These are phyloP conservation scores for Globisporangium paddicum DNA, from an alignment of 352 stramenopile species.

Conservation along the genomic window DNA sequence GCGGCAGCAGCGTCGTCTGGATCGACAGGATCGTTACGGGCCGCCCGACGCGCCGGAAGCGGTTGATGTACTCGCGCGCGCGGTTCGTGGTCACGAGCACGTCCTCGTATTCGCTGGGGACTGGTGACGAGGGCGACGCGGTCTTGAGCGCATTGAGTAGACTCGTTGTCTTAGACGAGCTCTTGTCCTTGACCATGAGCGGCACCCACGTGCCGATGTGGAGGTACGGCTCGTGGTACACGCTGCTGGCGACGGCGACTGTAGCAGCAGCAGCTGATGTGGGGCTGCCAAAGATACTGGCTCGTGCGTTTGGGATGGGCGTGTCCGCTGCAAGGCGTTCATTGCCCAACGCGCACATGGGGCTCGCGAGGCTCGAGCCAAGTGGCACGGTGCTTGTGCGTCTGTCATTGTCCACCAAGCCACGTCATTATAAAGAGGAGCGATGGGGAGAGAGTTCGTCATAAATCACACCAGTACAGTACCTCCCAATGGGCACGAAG, in stretches of 20 bases:
- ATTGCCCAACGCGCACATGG: slow-evolving; percentile 33
- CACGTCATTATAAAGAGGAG: too few species aligned
- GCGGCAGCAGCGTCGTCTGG: slow-evolving; percentile 53
- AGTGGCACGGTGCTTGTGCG: slow-evolving; percentile 17
- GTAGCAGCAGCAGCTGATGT: background rate
- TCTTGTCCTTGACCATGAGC: slow-evolving; percentile 49
- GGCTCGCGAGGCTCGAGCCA: slow-evolving; percentile 3
- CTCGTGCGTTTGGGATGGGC: background rate
- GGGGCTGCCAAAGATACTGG: background rate
- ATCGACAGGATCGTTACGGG: slow-evolving; percentile 70
- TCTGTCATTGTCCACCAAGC: slow-evolving; percentile 10
- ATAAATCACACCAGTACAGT: too few species aligned
- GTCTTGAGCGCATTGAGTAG: slow-evolving; percentile 33
- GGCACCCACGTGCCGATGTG: slow-evolving; percentile 77
- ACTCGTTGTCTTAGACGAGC: background rate
- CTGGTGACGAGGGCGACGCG: background rate
- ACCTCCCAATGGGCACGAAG: slow-evolving; percentile 13
- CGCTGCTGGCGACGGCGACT: background rate
- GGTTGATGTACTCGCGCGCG: slow-evolving; percentile 59
- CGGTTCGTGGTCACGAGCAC: slow-evolving; percentile 61
- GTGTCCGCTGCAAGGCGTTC: slow-evolving; percentile 1
- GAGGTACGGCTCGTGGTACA: slow-evolving; percentile 64
- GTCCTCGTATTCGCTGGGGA: slow-evolving; percentile 48
- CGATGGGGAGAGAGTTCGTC: too few species aligned
- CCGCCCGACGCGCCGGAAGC: slow-evolving; percentile 43